Evolutionary conservation across 306 rosid genomes (phyloP).

Genomic region (Albizia julibrissin): DNA sequence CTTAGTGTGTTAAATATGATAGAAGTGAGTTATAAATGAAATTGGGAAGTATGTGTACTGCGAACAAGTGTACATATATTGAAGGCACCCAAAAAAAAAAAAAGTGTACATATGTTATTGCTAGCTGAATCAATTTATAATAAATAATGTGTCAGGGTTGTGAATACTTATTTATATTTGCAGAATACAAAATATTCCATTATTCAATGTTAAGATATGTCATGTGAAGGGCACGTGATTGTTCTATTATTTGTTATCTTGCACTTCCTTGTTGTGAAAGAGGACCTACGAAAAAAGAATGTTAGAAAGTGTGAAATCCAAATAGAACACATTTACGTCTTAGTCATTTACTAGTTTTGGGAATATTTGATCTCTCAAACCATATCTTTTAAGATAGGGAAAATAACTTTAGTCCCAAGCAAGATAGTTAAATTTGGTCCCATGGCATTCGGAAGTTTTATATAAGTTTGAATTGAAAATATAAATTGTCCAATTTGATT

Average conservation of each 20-base stretch:
- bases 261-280: conserved; percentile 3
- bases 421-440: no score
- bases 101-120: neutral
- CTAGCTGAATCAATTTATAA: neutral
- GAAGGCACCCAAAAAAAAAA: no score
- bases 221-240: neutral
- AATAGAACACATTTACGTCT: neutral
- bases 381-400: neutral
- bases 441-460: no score
- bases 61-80: neutral
- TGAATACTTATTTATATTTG: neutral
- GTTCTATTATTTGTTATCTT: conserved; percentile 4
- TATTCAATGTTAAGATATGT: neutral
- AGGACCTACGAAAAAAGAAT: neutral
- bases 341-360: neutral
- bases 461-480: no score
- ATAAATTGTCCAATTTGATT: no score
- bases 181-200: conserved; percentile 20
- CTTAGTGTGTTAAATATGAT: no score
- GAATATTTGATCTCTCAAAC: neutral
- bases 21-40: no score
- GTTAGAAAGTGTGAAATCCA: neutral
- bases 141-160: neutral
- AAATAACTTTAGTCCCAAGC: no score
- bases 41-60: no score